Percentiles rank a stretch among this genome's conserved stretches.
phyloP scores from a whole-genome alignment of 2,329 filamentous ascomycete genomes.

The Colletotrichum sansevieriae region DNA sequence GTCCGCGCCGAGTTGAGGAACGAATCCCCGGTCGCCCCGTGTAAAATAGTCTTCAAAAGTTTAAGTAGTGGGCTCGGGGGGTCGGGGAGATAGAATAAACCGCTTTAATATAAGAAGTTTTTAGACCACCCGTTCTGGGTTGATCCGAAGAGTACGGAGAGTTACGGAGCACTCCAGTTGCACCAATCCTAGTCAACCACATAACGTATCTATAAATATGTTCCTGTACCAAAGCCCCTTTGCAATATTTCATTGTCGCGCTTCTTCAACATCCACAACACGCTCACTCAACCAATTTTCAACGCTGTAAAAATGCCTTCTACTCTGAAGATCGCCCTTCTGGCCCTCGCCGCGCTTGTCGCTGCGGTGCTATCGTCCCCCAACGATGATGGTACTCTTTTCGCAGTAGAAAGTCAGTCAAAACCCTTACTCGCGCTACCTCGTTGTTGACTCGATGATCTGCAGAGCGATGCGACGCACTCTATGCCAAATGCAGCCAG shows the following conservation, averaged over 20 bases:
- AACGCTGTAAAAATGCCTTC: background rate
- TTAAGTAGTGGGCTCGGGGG: background rate
- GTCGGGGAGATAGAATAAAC: background rate
- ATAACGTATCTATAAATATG: background rate
- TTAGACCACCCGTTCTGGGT: background rate
- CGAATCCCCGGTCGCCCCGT: background rate
- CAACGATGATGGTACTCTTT: constrained; percentile 1
- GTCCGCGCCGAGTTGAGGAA: background rate
- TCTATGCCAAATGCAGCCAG: constrained; percentile 2
- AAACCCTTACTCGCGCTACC: background rate
- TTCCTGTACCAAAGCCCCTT: background rate
- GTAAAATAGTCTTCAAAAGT: accelerated
- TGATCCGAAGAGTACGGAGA: background rate
- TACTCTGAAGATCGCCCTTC: background rate
- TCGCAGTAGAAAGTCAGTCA: constrained; percentile 20
- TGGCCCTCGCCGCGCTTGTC: background rate
- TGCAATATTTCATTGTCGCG: accelerated
- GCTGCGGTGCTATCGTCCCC: constrained; percentile 11
- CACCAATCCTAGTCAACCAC: background rate
- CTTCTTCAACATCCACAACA: background rate
- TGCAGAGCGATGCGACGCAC: constrained; percentile 16
- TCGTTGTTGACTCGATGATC: background rate
- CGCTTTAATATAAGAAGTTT: background rate
- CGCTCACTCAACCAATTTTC: background rate
- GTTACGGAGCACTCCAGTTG: background rate